Conservation (phyloP, 768 basidiomycete species). For the Collybia sordida region DNA sequence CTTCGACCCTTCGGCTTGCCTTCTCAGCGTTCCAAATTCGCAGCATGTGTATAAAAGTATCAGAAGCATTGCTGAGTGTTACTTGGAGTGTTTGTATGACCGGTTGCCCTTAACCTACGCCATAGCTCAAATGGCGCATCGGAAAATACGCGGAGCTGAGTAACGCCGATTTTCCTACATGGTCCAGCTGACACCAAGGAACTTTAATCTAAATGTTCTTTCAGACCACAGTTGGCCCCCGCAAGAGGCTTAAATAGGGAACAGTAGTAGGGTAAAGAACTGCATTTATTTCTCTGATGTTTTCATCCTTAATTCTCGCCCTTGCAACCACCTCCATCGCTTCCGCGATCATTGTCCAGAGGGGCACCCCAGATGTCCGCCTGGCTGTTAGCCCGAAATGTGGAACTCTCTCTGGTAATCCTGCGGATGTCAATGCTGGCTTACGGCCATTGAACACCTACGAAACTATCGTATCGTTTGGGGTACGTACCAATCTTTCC, state of each 20-base stretch:
- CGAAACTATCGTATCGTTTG: slow-evolving; percentile 52
- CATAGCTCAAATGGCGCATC: slow-evolving; percentile 13
- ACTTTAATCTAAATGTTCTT: background rate
- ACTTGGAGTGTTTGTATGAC: too few species aligned
- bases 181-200: slow-evolving; percentile 10
- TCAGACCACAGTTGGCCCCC: slow-evolving; percentile 1
- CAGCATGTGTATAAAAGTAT: too few species aligned
- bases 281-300: slow-evolving; percentile 7
- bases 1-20: background rate
- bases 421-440: slow-evolving; percentile 46
- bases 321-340: slow-evolving; percentile 18
- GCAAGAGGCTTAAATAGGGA: slow-evolving; percentile 12
- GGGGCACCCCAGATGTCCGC: slow-evolving; percentile 15
- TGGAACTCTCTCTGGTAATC: slow-evolving; percentile 34
- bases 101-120: slow-evolving; percentile 4
- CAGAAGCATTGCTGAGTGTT: too few species aligned
- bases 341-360: slow-evolving; percentile 16
- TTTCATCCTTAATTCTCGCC: slow-evolving; percentile 10
- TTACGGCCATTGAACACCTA: slow-evolving; percentile 31
- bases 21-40: background rate
- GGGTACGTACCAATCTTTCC: slow-evolving; percentile 28
- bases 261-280: background rate
- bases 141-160: slow-evolving; percentile 21
- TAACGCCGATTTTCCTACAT: slow-evolving; percentile 9
- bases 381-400: slow-evolving; percentile 49